A percentile compares a stretch with the other conserved stretches of the same genome.
Evolutionary conservation across 208 protist species (phyloP).

Genomic region (Trypanosoma avium): DNA sequence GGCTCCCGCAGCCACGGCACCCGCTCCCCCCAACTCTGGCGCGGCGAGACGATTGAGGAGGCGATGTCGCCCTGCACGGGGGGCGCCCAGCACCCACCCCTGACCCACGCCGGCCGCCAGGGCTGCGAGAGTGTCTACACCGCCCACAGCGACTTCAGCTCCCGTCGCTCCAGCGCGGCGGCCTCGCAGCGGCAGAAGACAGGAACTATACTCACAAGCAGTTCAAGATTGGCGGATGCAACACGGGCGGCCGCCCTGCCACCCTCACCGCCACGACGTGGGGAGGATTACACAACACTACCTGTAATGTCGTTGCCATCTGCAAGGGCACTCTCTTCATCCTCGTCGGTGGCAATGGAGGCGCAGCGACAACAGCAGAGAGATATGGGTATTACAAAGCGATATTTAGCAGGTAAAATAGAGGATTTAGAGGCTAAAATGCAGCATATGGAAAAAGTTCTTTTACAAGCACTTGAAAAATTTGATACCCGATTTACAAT

Average conservation of each 20-base stretch:
- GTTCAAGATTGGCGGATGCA: too few species aligned
- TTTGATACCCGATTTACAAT: neutral
- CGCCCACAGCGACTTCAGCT: neutral
- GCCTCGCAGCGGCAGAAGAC: too few species aligned
- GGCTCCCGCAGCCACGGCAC: neutral
- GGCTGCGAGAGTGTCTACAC: neutral
- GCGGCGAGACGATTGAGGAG: conserved; percentile 18
- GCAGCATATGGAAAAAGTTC: neutral
- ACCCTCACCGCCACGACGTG: too few species aligned
- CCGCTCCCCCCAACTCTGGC: conserved; percentile 8
- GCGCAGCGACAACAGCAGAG: neutral
- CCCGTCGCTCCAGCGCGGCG: conserved; percentile 7
- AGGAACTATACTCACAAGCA: too few species aligned
- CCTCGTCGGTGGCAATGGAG: neutral
- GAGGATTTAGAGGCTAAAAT: neutral
- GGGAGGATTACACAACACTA: too few species aligned
- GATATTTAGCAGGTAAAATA: neutral
- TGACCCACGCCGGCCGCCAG: neutral
- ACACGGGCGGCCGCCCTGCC: too few species aligned
- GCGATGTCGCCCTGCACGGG: neutral
- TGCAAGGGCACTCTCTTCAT: too few species aligned
- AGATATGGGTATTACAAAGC: neutral
- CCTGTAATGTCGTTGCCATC: too few species aligned
- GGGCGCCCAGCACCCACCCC: neutral
- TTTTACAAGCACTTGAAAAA: neutral